phyloP scores from a whole-genome alignment of 352 stramenopile genomes.

The Globisporangium paroecandrum region DNA sequence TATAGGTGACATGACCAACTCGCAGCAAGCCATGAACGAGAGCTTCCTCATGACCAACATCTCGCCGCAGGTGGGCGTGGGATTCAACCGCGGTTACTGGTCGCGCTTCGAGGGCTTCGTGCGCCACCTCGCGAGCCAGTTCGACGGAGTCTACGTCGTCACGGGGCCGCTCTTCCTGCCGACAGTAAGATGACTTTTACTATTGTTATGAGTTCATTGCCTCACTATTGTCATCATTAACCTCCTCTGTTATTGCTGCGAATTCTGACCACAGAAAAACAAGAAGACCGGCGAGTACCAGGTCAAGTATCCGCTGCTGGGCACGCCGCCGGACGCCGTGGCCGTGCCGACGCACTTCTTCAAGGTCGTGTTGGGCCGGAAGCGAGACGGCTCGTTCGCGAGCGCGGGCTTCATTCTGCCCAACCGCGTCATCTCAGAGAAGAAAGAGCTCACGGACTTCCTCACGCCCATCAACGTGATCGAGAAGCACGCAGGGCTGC shows the following conservation, averaged over 20 bases:
- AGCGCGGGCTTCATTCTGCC: constrained; percentile 93
- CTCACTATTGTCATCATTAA: neutral
- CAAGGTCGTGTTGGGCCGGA: constrained; percentile 89
- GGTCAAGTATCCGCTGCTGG: constrained; percentile 77
- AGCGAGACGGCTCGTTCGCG: constrained; percentile 55
- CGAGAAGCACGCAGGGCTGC: constrained; percentile 89
- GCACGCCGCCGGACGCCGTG: constrained; percentile 83
- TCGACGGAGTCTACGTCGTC: constrained; percentile 86
- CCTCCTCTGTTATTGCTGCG: neutral
- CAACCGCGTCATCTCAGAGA: constrained; percentile 81
- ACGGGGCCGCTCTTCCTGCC: constrained; percentile 94
- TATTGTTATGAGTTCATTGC: neutral
- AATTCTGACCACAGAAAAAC: constrained; percentile 43
- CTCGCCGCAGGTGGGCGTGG: constrained; percentile 86
- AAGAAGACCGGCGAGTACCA: constrained; percentile 60
- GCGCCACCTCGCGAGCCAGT: constrained; percentile 73
- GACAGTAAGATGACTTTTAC: constrained; percentile 30
- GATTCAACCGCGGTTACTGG: constrained; percentile 90
- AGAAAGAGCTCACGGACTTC: constrained; percentile 82
- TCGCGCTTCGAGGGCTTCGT: constrained; percentile 84
- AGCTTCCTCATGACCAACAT: constrained; percentile 97
- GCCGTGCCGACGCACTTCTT: constrained; percentile 96
- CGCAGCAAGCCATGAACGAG: constrained; percentile 85
- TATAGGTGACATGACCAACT: constrained; percentile 82
- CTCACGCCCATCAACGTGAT: constrained; percentile 89